Base-by-base conservation (phyloP, 495 filamentous ascomycete genomes). In the Aspergillus incahuasiensis region DNA sequence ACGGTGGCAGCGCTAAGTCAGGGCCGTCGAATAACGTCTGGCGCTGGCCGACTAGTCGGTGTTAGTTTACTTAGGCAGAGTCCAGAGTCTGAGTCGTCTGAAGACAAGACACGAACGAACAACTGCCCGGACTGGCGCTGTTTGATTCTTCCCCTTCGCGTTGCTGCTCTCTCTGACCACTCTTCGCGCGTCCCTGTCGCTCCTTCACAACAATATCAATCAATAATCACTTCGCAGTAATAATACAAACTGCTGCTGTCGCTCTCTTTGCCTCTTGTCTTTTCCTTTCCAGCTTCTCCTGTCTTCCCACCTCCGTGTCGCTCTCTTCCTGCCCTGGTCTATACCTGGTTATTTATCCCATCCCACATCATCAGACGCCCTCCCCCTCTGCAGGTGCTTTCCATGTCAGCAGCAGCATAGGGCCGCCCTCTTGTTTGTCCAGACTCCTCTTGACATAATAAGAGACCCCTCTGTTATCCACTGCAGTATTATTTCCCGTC, bases 401-500 rank as follows among this genome's bases (percentile, higher is more conserved):
- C 54, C 34, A 39, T 63, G 61, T 57, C 57, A 55, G 51, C 61
- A 55, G 16, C 50, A 20, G 47, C 35, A 32, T 49, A 39, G 43
- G 48, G 49, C 50, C 56, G n/a, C 24, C 54, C 54, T 41, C 52
- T 35, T 35, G 32, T 35, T 35, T 35, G 41, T 58, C 30, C 41
- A 44, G 48, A 49, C 18, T 28, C 56, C 18, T n/a, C 56, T 44
- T 28, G 25, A 35, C 32, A 35, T 35, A 35, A 35, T 40, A 40
- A 40, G 38, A 40, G 38, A 59, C 58, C 59, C 59, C 62, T 61
- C 62, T 54, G 56, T 59, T 57, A 63, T 56, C 60, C 52, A 56
- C 56, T 43, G 52, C n/a, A n/a, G 52, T 55, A 58, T 58, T 57
- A 52, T 62, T 45, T n/a, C 50, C 34, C 46, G 20, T 48, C 34